Evolutionary conservation across 768 basidiomycete genomes (phyloP).

Genomic region (Phaeolepiota aurea): DNA sequence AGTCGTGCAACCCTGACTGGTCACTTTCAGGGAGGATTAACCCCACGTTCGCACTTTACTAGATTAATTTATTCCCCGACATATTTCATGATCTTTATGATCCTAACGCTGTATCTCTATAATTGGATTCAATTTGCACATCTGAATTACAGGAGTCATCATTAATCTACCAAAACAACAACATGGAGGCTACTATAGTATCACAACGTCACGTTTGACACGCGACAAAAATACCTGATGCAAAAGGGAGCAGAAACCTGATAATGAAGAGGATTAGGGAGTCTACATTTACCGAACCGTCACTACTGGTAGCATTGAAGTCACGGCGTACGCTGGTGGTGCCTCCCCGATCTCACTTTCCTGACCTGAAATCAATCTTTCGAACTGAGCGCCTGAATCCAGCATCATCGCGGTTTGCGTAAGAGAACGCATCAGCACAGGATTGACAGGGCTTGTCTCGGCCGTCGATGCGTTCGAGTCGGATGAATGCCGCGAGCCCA

Average conservation of each 20-base stretch:
- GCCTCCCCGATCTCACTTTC: constrained; percentile 76
- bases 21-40: neutral
- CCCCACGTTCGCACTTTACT: neutral
- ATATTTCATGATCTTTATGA: constrained; percentile 6
- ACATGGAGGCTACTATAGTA: neutral
- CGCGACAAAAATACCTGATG: neutral
- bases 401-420: constrained; percentile 25
- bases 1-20: neutral
- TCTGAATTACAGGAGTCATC: neutral
- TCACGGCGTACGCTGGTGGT: constrained; percentile 65
- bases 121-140: constrained; percentile 11
- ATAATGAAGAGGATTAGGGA: neutral
- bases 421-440: constrained; percentile 19
- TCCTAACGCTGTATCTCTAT: constrained; percentile 17
- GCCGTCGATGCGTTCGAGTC: constrained; percentile 25
- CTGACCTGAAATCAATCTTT: constrained; percentile 75
- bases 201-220: neutral
- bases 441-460: constrained; percentile 25
- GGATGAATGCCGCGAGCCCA: constrained; percentile 23
- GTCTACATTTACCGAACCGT: neutral
- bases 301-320: constrained; percentile 1
- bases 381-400: constrained; percentile 51
- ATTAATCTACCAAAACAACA: neutral
- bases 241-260: neutral
- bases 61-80: constrained; percentile 13